phyloP scores from a whole-genome alignment of 2,329 filamentous ascomycete species.

The Clarireedia monteithiana region DNA sequence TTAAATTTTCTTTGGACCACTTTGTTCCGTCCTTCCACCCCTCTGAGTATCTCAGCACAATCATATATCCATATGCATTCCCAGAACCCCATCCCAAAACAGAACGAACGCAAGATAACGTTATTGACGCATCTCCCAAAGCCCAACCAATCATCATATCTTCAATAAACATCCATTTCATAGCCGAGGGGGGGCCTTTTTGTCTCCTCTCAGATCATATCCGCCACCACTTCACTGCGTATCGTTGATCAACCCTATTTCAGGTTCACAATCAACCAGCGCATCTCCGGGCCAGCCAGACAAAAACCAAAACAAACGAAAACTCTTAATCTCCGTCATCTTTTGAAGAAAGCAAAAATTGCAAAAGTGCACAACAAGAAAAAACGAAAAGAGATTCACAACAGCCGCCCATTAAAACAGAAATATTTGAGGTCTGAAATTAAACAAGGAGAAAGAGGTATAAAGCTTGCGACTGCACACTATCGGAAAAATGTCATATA shows the following conservation, averaged over 20 bases:
- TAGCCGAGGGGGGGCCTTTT: not conserved
- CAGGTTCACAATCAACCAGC: too few relatives aligned
- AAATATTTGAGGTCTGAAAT: conserved; percentile 1
- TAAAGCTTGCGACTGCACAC: conserved; percentile 6
- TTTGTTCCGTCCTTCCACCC: not conserved
- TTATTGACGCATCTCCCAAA: not conserved
- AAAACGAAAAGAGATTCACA: not conserved
- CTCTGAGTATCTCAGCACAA: not conserved
- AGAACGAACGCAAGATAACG: not conserved
- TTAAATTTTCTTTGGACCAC: conserved; percentile 7
- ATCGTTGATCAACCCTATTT: not conserved
- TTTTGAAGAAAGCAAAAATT: conserved; percentile 1
- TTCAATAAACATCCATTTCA: conserved; percentile 6
- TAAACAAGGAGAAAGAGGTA: conserved; percentile 8
- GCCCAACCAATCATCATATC: conserved; percentile 8
- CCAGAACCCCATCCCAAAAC: not conserved
- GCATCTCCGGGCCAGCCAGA: conserved; percentile 9
- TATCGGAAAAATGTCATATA: conserved; percentile 4
- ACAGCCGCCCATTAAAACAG: conserved; percentile 5
- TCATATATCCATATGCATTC: conserved; percentile 8
- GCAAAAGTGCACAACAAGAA: not conserved
- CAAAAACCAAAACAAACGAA: not conserved
- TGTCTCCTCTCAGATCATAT: conserved; percentile 2
- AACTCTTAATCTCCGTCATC: conserved; percentile 6
- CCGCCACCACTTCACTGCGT: not conserved